phyloP scores from a whole-genome alignment of 495 filamentous ascomycete species.

The Eremomyces bilateralis region DNA sequence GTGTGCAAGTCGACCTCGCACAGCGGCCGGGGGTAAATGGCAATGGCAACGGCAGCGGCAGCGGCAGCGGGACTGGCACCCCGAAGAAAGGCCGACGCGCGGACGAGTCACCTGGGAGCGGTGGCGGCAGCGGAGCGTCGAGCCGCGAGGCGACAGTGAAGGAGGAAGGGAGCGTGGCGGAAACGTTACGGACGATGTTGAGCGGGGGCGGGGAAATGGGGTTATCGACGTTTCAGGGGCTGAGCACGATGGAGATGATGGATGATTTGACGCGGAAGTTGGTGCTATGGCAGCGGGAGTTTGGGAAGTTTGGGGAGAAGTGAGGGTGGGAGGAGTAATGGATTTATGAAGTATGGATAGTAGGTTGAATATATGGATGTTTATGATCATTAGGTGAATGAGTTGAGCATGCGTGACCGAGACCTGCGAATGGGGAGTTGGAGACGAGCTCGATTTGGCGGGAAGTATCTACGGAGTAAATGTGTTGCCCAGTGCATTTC shows the following conservation, averaged over 20 bases:
- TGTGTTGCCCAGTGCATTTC: no score
- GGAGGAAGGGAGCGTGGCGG: constrained; percentile 5
- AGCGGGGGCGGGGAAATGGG: constrained; percentile 7
- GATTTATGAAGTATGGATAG: neutral
- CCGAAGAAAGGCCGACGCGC: no score
- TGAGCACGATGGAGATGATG: constrained; percentile 22
- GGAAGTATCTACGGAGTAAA: no score
- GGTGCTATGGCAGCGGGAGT: constrained; percentile 19
- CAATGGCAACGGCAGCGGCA: constrained; percentile 12
- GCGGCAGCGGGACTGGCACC: no score
- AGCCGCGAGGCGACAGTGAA: constrained; percentile 1
- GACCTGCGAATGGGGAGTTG: no score
- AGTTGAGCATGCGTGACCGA: neutral
- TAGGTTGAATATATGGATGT: neutral
- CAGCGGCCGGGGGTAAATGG: constrained; percentile 23
- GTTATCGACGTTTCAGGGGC: constrained; percentile 10
- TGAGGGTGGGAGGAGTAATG: constrained; percentile 3
- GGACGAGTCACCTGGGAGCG: neutral
- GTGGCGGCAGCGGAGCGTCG: neutral
- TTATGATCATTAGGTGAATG: no score
- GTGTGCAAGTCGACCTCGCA: constrained; percentile 78
- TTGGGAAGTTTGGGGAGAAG: constrained; percentile 11
- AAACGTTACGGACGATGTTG: no score
- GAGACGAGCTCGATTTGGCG: no score
- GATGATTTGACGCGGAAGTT: constrained; percentile 19